Conservation (phyloP, 164 flowering plant genomes). For the Chimonanthus praecox region DNA sequence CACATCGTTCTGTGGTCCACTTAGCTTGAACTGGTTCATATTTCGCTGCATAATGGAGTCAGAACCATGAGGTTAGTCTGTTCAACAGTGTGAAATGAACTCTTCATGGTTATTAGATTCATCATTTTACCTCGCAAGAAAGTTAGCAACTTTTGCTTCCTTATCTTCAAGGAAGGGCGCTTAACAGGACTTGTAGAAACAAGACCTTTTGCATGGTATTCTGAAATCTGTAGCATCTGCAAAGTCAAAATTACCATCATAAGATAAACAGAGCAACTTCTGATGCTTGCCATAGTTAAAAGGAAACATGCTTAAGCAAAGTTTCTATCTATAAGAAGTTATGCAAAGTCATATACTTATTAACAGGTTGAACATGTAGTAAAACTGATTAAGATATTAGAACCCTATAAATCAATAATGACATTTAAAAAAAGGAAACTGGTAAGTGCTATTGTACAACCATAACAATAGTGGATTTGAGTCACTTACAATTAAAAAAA, state of each 20-base stretch:
- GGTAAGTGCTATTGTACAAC: no score
- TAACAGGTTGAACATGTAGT: neutral
- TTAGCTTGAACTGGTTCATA: slow-evolving; percentile 86
- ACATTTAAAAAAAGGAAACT: neutral
- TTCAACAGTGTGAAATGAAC: neutral
- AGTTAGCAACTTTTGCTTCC: slow-evolving; percentile 67
- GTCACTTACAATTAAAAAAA: no score
- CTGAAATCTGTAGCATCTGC: slow-evolving; percentile 84
- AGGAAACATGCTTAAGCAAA: neutral
- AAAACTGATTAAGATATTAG: neutral
- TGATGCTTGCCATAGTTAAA: neutral
- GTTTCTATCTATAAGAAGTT: neutral
- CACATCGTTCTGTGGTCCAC: slow-evolving; percentile 99
- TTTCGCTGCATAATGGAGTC: slow-evolving; percentile 45
- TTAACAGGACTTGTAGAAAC: slow-evolving; percentile 47
- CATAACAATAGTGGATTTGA: no score
- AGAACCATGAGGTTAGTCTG: neutral
- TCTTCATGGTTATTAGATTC: neutral
- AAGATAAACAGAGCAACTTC: neutral
- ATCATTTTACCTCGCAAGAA: slow-evolving; percentile 61
- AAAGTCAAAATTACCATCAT: slow-evolving; percentile 2
- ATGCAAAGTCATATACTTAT: neutral
- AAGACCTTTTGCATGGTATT: slow-evolving; percentile 48
- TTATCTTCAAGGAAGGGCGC: slow-evolving; percentile 56
- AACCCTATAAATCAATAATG: neutral